A percentile compares a stretch with the other conserved stretches of the same genome.
Evolutionary conservation across 768 basidiomycete genomes (phyloP).

Genomic region (Chalciporus sphaerocephalus): DNA sequence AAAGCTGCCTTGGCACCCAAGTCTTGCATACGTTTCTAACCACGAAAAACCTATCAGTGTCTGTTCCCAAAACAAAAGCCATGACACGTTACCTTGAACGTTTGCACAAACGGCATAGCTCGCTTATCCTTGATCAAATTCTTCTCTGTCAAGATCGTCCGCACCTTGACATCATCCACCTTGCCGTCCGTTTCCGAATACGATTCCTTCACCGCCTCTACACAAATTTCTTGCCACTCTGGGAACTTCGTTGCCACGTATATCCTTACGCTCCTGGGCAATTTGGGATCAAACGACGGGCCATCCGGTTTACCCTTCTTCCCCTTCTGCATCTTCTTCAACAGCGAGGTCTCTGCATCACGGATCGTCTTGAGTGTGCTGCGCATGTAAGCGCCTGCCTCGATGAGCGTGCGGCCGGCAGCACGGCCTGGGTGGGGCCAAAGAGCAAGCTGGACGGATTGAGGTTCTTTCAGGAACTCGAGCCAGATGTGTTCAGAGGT

Average conservation of each 20-base stretch:
- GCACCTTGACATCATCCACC: conserved; percentile 81
- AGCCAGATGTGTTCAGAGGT: conserved; percentile 90
- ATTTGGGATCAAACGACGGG: conserved; percentile 74
- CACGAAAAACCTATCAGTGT: not conserved
- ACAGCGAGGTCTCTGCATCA: conserved; percentile 73
- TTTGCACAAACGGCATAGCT: conserved; percentile 90
- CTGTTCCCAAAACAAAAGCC: not conserved
- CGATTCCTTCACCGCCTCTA: conserved; percentile 67
- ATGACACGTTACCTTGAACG: conserved; percentile 72
- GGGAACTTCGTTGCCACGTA: conserved; percentile 91
- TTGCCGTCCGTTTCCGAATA: conserved; percentile 53
- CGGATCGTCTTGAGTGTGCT: conserved; percentile 87
- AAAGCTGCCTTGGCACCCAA: conserved; percentile 75
- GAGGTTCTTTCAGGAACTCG: conserved; percentile 62
- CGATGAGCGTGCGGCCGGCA: conserved; percentile 63
- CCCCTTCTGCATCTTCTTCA: conserved; percentile 77
- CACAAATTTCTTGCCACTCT: conserved; percentile 86
- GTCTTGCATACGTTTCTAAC: conserved; percentile 78
- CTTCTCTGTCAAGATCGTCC: conserved; percentile 57
- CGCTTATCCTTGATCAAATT: conserved; percentile 95
- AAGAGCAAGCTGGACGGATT: conserved; percentile 74
- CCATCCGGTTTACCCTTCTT: conserved; percentile 53
- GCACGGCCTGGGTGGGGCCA: conserved; percentile 70
- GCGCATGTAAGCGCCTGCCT: conserved; percentile 82
- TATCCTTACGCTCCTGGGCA: conserved; percentile 80